A percentile compares a stretch with the other conserved stretches of the same genome.
These are phyloP conservation scores for Pseudonectria buxi DNA, from an alignment of 2,329 filamentous ascomycete species.

Conservation along the genomic window DNA sequence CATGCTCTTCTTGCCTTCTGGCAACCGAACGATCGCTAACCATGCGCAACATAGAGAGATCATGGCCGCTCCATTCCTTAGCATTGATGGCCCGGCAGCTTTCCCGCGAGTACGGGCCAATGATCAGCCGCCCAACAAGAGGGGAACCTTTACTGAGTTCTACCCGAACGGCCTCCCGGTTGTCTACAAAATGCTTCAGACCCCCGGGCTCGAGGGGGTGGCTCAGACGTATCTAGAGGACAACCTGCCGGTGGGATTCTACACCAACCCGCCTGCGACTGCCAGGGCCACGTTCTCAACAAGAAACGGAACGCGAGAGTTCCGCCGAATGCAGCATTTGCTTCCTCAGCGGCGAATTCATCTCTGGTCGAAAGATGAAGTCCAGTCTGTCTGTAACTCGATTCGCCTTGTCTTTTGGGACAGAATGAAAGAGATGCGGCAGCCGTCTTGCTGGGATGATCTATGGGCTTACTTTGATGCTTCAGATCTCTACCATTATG, in stretches of 20 bases:
- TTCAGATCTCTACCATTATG: conserved; percentile 39
- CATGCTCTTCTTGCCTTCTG: too few species aligned
- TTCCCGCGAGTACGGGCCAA: conserved; percentile 17
- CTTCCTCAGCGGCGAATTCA: conserved; percentile 22
- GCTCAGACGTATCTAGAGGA: conserved; percentile 29
- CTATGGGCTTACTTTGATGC: conserved; percentile 44
- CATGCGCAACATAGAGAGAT: background rate
- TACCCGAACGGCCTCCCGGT: conserved; percentile 32
- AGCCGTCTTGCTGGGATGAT: conserved; percentile 30
- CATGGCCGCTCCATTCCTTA: conserved; percentile 11
- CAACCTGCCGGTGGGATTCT: conserved; percentile 31
- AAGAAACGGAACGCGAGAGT: conserved; percentile 18
- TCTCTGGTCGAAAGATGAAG: conserved; percentile 34
- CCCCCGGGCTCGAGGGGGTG: conserved; percentile 16
- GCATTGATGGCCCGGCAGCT: conserved; percentile 4
- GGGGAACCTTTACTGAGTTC: conserved; percentile 21
- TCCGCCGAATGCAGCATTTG: conserved; percentile 24
- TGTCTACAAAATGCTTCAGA: conserved; percentile 28
- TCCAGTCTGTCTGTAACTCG: conserved; percentile 33
- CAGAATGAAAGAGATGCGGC: conserved; percentile 27
- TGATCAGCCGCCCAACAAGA: conserved; percentile 17
- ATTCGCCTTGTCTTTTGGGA: conserved; percentile 31
- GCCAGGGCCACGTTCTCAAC: conserved; percentile 36
- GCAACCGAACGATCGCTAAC: too few species aligned
- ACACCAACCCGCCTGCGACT: conserved; percentile 24